Percentiles rank a stretch among this genome's conserved stretches.
Conservation (phyloP, 306 rosid genomes). For the Quillaja saponaria region DNA sequence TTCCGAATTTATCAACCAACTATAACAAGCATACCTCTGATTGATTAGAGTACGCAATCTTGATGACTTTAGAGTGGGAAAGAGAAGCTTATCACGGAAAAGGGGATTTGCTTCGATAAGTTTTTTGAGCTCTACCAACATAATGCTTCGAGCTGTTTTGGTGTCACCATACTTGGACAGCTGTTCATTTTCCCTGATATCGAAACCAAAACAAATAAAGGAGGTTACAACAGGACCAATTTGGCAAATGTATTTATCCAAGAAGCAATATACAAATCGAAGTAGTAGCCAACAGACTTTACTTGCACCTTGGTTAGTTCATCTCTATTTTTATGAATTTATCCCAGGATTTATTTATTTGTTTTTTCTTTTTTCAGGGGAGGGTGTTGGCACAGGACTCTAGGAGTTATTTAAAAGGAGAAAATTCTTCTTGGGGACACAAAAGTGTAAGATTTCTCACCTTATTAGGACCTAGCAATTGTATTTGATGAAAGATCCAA, state of each 20-base stretch:
- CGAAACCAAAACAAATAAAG: constrained; percentile 24
- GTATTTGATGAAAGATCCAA: too few species aligned
- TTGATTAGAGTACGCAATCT: constrained; percentile 80
- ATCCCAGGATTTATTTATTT: too few species aligned
- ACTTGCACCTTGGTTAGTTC: too few species aligned
- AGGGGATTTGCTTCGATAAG: constrained; percentile 85
- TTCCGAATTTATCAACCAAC: constrained; percentile 24
- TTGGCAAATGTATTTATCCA: constrained; percentile 8
- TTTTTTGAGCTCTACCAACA: constrained; percentile 81
- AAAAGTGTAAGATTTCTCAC: too few species aligned
- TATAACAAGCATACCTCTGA: constrained; percentile 61
- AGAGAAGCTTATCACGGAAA: constrained; percentile 72
- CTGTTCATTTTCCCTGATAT: constrained; percentile 82
- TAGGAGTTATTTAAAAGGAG: too few species aligned
- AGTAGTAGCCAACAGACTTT: too few species aligned
- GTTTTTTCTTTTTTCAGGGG: too few species aligned
- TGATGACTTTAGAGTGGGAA: constrained; percentile 70
- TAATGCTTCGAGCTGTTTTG: constrained; percentile 76
- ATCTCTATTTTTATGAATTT: too few species aligned
- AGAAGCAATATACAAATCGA: constrained; percentile 11
- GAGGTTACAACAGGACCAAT: constrained; percentile 20
- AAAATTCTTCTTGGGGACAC: too few species aligned
- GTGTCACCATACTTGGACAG: constrained; percentile 84
- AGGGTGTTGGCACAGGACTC: too few species aligned
- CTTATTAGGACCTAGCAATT: too few species aligned